phyloP scores from a whole-genome alignment of 228 moss, liverwort and hornwort species.

The Sphagnum magellanicum region DNA sequence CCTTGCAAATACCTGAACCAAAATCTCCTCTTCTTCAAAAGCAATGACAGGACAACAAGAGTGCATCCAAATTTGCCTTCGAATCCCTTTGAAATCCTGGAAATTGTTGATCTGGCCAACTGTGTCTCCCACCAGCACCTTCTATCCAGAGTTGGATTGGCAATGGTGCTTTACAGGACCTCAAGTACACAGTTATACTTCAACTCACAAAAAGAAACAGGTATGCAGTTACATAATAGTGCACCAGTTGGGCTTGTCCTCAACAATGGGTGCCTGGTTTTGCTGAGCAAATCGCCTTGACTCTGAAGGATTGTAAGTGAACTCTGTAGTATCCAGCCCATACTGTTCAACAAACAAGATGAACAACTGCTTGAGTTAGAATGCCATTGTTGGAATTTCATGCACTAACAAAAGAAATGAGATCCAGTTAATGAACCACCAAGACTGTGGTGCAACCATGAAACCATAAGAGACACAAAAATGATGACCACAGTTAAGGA shows the following conservation, averaged over 20 bases:
- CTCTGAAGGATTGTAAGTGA: conserved; percentile 82
- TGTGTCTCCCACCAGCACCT: too few species aligned
- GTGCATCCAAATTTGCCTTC: too few species aligned
- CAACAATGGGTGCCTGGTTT: conserved; percentile 35
- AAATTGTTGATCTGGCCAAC: too few species aligned
- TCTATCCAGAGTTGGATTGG: too few species aligned
- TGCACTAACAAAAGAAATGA: not conserved
- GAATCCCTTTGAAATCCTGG: too few species aligned
- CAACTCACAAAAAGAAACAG: not conserved
- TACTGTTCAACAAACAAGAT: conserved; percentile 40
- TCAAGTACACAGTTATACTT: not conserved
- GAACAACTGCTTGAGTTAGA: not conserved
- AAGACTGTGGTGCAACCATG: not conserved
- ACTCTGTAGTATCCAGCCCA: conserved; percentile 83
- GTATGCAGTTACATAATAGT: conserved; percentile 53
- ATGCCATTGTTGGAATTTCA: not conserved
- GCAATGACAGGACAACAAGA: too few species aligned
- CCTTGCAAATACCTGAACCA: too few species aligned
- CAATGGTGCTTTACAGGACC: too few species aligned
- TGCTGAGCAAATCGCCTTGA: conserved; percentile 52
- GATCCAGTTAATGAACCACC: not conserved
- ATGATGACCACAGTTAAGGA: too few species aligned
- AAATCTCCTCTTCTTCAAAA: too few species aligned
- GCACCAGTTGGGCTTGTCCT: conserved; percentile 72
- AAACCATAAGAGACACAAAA: too few species aligned